Base-by-base conservation (phyloP, 2,329 filamentous ascomycete genomes). In the Chrysoporthe deuterocubensis region DNA sequence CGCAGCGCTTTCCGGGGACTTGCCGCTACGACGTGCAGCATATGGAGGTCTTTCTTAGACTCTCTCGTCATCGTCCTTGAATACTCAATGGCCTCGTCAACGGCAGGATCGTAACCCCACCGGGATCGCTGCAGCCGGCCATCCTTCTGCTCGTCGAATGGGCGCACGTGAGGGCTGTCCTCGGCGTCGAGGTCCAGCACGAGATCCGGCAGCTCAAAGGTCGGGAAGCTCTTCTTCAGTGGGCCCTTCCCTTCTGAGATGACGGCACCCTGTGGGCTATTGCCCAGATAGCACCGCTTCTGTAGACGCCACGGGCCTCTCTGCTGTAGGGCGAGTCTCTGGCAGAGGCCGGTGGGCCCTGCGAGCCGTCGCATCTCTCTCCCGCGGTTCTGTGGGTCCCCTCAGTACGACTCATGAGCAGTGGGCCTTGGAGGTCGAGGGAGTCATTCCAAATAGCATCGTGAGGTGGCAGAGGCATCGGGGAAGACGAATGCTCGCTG, bases 151-250 rank as follows among this genome's bases (percentile, higher is more conserved):
- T 77, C 71, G 58, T 80, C 75, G 65, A 76, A 81, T 2, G 75
- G 72, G 40, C 84, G 82, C 50, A 87, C 83, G 59, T 78, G 74
- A 1, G 73, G 76, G 70, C 73, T 81, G 26, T 81, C 78, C 69
- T 82, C 79, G 57, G 83, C 82, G 70, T 87, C 85, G 50, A 88
- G 82, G 67, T 88, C 84, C 50, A 88, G 78, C 2, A 87, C 73
- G 13, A 83, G 70, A 21, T 78, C 65, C 14, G 82, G 79, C 52
- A 84, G 75, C 34, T 82, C 73, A 69, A 81, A 81, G 40, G 14
- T n/a, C 8, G 64, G 44, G 11, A 42, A 34, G 13, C n/a, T 61
- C 13, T 21, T 52, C 14, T 43, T 60, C 14, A 14, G 37, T 14
- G 18, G 18, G 11, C 14, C 40, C 8, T 11, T 32, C 11, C 48